Evolutionary conservation across 257 asterid genomes (phyloP).

Genomic region (Capsicum baccatum): DNA sequence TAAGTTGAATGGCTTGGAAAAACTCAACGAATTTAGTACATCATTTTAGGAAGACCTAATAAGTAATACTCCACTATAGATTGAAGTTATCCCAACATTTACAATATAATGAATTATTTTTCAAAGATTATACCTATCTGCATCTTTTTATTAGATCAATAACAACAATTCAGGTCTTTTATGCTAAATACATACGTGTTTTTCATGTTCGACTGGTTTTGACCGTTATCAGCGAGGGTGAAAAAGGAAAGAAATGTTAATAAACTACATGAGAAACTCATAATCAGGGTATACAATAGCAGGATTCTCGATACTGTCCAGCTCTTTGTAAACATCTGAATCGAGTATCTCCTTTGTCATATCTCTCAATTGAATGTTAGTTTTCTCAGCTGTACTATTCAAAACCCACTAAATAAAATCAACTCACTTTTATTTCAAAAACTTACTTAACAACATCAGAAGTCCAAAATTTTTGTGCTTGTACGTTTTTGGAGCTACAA

Average conservation of each 20-base stretch:
- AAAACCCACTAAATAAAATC: conserved; percentile 17
- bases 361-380: conserved; percentile 85
- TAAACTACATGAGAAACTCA: conserved; percentile 39
- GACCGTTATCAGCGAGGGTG: background rate
- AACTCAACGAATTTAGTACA: too few relatives aligned
- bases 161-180: background rate
- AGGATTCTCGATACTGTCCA: conserved; percentile 61
- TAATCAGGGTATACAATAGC: conserved; percentile 85
- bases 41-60: too few relatives aligned
- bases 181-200: background rate
- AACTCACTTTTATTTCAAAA: background rate
- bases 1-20: too few relatives aligned
- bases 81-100: too few relatives aligned
- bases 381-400: conserved; percentile 92
- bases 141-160: too few relatives aligned
- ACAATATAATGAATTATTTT: too few relatives aligned
- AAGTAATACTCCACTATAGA: too few relatives aligned
- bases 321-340: conserved; percentile 78
- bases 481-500: too few relatives aligned
- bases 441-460: too few relatives aligned
- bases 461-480: too few relatives aligned
- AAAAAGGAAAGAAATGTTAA: background rate
- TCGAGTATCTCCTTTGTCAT: conserved; percentile 83
- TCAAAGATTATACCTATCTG: too few relatives aligned
- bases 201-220: background rate